Percentiles rank a stretch among this genome's conserved stretches.
These are phyloP conservation scores for Eragrostis tef DNA, from an alignment of 202 grass and related monocot genomes.

Conservation along the genomic window DNA sequence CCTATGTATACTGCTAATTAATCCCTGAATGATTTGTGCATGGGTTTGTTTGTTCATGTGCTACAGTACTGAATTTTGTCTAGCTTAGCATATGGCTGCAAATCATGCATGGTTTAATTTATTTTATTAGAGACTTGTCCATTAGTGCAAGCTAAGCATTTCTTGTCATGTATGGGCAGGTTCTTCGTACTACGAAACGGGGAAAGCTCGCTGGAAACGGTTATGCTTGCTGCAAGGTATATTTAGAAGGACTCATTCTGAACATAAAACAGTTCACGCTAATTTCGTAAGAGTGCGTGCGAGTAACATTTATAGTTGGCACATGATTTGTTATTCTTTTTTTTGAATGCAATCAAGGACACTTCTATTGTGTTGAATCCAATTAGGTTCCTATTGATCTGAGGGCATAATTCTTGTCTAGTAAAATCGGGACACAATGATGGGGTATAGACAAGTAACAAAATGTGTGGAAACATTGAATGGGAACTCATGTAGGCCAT, in stretches of 20 bases:
- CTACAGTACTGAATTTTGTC: background rate
- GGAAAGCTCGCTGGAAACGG: too few species aligned
- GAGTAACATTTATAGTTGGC: too few species aligned
- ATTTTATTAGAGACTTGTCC: background rate
- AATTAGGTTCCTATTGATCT: background rate
- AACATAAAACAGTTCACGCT: background rate
- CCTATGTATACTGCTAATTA: too few species aligned
- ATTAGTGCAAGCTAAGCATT: background rate
- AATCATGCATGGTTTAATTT: background rate
- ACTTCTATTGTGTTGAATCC: background rate
- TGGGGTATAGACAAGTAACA: background rate
- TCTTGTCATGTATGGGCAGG: background rate
- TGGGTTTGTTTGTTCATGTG: background rate
- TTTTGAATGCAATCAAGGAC: too few species aligned
- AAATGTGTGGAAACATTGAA: constrained; percentile 1
- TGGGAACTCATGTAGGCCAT: background rate
- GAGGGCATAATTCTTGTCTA: background rate
- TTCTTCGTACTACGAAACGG: background rate
- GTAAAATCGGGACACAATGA: constrained; percentile 11
- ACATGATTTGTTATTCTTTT: too few species aligned
- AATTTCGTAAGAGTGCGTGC: background rate
- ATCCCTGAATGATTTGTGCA: background rate
- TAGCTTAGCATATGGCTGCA: background rate
- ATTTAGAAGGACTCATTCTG: background rate
- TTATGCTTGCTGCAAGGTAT: background rate